phyloP scores from a whole-genome alignment of 1,284 basidiomycete species.

The Malassezia brasiliensis region DNA sequence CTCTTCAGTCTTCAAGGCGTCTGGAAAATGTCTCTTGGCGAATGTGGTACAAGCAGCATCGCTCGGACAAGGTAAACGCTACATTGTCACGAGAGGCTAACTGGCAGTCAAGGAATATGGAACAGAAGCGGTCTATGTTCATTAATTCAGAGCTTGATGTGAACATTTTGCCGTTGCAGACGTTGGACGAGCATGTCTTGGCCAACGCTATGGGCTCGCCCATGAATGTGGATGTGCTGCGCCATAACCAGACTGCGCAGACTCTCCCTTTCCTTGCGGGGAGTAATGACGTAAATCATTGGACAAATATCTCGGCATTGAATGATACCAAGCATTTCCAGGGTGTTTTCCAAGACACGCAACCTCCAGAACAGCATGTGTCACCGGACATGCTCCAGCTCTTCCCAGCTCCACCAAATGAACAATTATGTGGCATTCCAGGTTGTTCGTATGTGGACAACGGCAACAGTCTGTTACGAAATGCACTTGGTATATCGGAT shows the following conservation, averaged over 20 bases:
- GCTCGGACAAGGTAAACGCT: not conserved
- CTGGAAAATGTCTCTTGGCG: constrained; percentile 15
- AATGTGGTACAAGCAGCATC: constrained; percentile 10
- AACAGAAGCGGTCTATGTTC: no score
- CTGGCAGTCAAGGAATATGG: no score
- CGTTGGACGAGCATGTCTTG: no score
- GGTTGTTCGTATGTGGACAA: constrained; percentile 7
- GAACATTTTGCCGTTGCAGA: no score
- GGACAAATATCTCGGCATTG: not conserved
- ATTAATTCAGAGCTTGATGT: no score
- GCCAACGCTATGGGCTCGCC: no score
- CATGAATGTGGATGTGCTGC: no score
- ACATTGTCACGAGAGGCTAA: no score
- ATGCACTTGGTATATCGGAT: not conserved
- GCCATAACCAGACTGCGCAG: no score
- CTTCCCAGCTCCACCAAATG: not conserved
- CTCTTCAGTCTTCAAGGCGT: constrained; percentile 2
- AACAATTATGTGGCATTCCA: constrained; percentile 9
- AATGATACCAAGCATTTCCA: not conserved
- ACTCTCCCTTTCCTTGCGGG: no score
- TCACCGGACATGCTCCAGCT: constrained; percentile 15
- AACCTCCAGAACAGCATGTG: constrained; percentile 12
- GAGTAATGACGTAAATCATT: not conserved
- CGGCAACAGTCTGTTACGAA: not conserved
- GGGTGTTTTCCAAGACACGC: not conserved